Evolutionary conservation across 768 basidiomycete genomes (phyloP).

Genomic region (Tricholoma sp.): DNA sequence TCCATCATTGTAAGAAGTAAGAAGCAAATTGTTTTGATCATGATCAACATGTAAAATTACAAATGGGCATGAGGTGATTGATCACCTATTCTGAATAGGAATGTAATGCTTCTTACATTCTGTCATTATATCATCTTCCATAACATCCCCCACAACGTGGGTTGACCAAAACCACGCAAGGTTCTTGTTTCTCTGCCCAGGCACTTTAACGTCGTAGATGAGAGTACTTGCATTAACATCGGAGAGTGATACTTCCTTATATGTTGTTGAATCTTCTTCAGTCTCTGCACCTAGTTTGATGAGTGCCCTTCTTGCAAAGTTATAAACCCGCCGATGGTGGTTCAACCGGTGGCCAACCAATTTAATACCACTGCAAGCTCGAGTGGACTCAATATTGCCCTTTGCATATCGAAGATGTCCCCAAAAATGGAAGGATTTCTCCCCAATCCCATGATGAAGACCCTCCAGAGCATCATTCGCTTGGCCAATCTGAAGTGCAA

Average conservation of each 20-base stretch:
- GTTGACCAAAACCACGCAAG: neutral
- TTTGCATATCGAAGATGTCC: neutral
- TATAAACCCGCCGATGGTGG: no score
- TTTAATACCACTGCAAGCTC: neutral
- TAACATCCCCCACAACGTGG: neutral
- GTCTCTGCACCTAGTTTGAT: no score
- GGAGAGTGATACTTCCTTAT: no score
- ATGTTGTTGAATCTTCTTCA: no score
- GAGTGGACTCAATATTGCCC: neutral
- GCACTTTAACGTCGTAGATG: neutral
- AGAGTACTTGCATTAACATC: neutral
- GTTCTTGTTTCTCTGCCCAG: neutral
- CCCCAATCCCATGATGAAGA: neutral
- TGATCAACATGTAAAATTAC: no score
- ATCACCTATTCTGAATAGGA: neutral
- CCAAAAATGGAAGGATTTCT: slow-evolving; percentile 6
- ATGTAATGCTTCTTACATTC: neutral
- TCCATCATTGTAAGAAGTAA: neutral
- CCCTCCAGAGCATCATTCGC: slow-evolving; percentile 14
- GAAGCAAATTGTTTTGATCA: no score
- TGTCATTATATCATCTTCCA: neutral
- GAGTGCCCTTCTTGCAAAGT: no score
- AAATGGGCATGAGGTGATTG: neutral
- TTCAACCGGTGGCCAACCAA: neutral
- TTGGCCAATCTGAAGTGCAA: slow-evolving; percentile 4